phyloP scores from a whole-genome alignment of 2,329 filamentous ascomycete genomes.

The Didymella exigua region DNA sequence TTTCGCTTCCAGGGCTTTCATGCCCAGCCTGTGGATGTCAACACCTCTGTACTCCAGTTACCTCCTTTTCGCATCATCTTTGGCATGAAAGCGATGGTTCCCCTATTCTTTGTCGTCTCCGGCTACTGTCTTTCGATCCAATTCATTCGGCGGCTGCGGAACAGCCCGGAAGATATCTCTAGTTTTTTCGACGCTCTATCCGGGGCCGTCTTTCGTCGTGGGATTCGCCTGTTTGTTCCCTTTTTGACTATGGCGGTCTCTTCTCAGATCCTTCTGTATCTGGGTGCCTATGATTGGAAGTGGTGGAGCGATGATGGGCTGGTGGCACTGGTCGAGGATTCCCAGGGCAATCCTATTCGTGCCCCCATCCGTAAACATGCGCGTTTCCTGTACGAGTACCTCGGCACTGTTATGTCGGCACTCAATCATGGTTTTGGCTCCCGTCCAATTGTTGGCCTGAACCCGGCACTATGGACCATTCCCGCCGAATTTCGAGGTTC shows the following conservation, averaged over 20 bases:
- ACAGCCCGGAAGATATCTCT: neutral
- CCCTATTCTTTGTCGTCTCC: conserved; percentile 56
- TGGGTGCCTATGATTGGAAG: conserved; percentile 1
- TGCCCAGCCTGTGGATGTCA: neutral
- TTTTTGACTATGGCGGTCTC: neutral
- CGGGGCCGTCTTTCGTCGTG: neutral
- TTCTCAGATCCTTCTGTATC: conserved; percentile 2
- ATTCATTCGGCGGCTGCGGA: neutral
- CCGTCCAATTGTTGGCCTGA: conserved; percentile 18
- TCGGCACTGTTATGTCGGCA: neutral
- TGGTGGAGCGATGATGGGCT: neutral
- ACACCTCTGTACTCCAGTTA: conserved; percentile 17
- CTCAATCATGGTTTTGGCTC: neutral
- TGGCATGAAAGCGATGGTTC: conserved; percentile 53
- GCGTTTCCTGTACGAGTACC: neutral
- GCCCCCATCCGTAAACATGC: neutral
- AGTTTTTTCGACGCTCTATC: neutral
- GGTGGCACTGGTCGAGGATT: neutral
- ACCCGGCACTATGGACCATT: conserved; percentile 56
- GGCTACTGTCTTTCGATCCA: conserved; percentile 53
- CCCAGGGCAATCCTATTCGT: neutral
- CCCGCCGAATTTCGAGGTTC: conserved; percentile 54
- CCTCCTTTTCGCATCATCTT: conserved; percentile 19
- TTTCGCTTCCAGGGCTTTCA: conserved; percentile 10
- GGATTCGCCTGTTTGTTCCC: neutral